A percentile compares a stretch with the other conserved stretches of the same genome.
These are phyloP conservation scores for Blastobotrys chiropterorum DNA, from an alignment of 805 yeast species.

Conservation along the genomic window DNA sequence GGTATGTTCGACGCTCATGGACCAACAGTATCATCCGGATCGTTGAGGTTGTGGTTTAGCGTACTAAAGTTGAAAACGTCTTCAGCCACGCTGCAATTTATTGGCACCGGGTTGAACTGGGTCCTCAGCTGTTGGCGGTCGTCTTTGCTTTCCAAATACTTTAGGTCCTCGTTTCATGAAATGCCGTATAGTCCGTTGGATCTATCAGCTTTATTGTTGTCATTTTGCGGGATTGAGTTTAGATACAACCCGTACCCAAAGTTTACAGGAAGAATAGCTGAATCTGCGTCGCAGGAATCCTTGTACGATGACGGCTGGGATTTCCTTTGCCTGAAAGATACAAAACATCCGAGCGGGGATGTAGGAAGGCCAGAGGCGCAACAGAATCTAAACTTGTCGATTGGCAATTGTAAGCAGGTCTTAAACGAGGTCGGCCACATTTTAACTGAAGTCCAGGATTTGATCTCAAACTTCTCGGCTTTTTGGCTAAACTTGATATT, in stretches of 20 bases:
- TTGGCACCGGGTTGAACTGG: not conserved
- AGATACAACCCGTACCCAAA: not conserved
- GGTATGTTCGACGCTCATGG: constrained; percentile 3
- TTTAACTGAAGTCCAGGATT: not conserved
- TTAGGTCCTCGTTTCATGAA: not conserved
- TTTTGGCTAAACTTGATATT: not conserved
- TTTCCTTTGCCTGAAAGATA: not conserved
- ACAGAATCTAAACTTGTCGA: not conserved
- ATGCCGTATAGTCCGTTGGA: not conserved
- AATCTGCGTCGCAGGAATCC: not conserved
- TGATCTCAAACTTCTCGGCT: not conserved
- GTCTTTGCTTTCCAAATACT: not conserved
- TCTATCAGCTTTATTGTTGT: not conserved
- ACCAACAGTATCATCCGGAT: constrained; percentile 4
- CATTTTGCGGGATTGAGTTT: not conserved
- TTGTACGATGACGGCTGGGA: not conserved
- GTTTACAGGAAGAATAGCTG: not conserved
- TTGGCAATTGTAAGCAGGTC: not conserved
- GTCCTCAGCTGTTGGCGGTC: not conserved
- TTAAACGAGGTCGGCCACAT: not conserved
- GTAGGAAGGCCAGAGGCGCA: not conserved
- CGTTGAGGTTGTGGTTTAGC: not conserved
- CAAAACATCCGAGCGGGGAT: not conserved
- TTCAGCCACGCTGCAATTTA: not conserved
- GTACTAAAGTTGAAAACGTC: not conserved